Evolutionary conservation across 768 basidiomycete species (phyloP).

Genomic region (Pisolithus albus): DNA sequence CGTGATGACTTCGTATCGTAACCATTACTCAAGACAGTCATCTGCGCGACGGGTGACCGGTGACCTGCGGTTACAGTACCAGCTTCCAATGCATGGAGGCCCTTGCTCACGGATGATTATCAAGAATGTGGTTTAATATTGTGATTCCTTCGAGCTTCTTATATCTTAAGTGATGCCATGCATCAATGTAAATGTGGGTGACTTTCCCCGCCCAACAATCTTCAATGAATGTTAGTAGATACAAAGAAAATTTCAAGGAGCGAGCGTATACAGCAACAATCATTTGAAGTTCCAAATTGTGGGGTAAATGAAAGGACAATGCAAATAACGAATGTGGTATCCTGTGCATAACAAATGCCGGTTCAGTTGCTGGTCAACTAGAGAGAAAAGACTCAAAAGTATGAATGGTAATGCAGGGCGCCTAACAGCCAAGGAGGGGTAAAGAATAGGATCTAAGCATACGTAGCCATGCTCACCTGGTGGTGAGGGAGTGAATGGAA

Average conservation of each 20-base stretch:
- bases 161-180: too few relatives aligned
- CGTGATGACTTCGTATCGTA: too few relatives aligned
- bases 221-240: too few relatives aligned
- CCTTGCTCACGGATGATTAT: too few relatives aligned
- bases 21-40: too few relatives aligned
- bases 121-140: too few relatives aligned
- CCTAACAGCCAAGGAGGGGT: conserved; percentile 2
- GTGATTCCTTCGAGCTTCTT: too few relatives aligned
- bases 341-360: conserved; percentile 4
- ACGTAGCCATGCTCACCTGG: neutral
- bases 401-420: neutral
- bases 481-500: neutral
- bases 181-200: too few relatives aligned
- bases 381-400: neutral
- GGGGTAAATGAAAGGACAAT: neutral
- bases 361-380: neutral
- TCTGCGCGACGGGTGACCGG: too few relatives aligned
- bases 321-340: conserved; percentile 17
- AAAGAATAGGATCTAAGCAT: conserved; percentile 3
- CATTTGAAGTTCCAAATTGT: neutral
- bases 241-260: neutral
- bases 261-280: neutral
- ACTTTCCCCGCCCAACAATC: too few relatives aligned
- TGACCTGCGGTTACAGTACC: too few relatives aligned
- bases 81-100: too few relatives aligned